Conservation (phyloP, 257 asterid species). For the Solanum peruvianum region DNA sequence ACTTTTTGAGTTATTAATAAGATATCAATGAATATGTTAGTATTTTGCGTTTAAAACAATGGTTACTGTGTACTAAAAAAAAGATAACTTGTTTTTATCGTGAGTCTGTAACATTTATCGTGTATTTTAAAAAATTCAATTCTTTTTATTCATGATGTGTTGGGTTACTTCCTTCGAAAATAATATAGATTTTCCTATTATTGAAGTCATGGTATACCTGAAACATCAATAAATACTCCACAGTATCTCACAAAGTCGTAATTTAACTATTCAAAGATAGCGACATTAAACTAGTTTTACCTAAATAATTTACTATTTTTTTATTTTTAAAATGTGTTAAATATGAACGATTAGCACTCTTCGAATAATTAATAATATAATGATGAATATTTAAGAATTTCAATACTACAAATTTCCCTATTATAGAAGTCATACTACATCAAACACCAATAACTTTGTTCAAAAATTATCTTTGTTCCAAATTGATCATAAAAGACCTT, state of each 20-base stretch:
- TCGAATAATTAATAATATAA: background rate
- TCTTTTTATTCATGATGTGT: no score
- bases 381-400: background rate
- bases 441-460: background rate
- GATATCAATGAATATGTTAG: background rate
- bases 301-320: background rate
- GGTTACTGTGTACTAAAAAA: no score
- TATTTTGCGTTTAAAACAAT: no score
- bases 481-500: background rate
- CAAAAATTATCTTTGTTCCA: background rate
- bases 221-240: background rate
- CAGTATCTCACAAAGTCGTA: background rate
- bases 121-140: no score
- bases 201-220: no score
- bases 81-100: no score
- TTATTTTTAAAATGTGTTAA: background rate
- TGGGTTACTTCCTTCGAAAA: no score
- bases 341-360: background rate
- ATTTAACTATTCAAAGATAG: background rate
- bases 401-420: no score
- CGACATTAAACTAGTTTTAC: background rate
- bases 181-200: no score
- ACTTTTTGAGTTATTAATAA: background rate
- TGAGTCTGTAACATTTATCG: rapidly evolving
- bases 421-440: no score